These are phyloP conservation scores for Xylariomycetidae sp. DNA, from an alignment of 2,329 filamentous ascomycete genomes.

Conservation along the genomic window DNA sequence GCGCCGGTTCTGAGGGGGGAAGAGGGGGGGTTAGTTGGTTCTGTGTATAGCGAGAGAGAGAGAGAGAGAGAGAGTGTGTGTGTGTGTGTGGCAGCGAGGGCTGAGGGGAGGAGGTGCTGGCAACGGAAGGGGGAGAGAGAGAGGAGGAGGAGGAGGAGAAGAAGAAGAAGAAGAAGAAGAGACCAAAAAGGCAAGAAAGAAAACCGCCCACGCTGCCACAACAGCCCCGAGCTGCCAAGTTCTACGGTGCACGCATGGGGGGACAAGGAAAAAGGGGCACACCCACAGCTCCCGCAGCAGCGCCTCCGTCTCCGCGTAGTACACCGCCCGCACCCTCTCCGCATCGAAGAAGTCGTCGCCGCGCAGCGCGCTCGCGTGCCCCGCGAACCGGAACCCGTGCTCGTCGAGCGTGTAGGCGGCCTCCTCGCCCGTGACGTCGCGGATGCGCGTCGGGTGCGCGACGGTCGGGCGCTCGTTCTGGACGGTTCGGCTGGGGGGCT, in stretches of 20 bases:
- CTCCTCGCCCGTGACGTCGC: conserved; percentile 35
- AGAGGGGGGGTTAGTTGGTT: no score
- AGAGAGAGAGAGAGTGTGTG: no score
- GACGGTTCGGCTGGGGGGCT: conserved; percentile 19
- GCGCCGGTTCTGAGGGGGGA: conserved; percentile 48
- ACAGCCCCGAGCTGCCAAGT: neutral
- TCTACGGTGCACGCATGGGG: neutral
- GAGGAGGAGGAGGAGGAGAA: no score
- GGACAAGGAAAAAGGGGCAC: neutral
- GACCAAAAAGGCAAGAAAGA: no score
- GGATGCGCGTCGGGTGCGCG: conserved; percentile 37
- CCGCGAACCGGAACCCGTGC: conserved; percentile 35
- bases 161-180: no score
- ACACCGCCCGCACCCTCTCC: conserved; percentile 51
- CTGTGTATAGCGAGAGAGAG: no score
- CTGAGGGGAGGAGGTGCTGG: conserved; percentile 44
- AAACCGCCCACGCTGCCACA: no score
- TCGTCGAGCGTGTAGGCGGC: conserved; percentile 33
- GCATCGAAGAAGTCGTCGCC: conserved; percentile 41
- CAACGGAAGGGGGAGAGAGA: conserved; percentile 29
- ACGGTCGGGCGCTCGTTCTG: conserved; percentile 35
- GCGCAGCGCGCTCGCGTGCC: conserved; percentile 20
- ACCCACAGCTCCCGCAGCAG: conserved; percentile 50
- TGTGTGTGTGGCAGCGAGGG: no score
- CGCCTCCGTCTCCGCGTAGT: conserved; percentile 67